Conservation (phyloP, 2,329 filamentous ascomycete genomes). For the Phoma sp. region DNA sequence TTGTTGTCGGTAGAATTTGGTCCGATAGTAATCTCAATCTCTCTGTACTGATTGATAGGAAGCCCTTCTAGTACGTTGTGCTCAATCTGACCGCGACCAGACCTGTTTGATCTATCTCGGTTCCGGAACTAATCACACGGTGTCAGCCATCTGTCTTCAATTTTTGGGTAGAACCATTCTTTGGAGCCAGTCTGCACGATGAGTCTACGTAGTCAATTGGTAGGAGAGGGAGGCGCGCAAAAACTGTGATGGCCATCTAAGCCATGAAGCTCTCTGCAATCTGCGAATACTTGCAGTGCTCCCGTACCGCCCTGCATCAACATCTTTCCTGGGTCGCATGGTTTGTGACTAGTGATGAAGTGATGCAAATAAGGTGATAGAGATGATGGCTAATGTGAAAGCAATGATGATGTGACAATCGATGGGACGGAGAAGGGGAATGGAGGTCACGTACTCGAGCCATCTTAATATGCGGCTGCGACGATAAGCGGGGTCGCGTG, state of each 20-base stretch:
- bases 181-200: neutral
- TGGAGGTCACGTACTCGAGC: constrained; percentile 42
- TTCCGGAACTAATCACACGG: constrained; percentile 58
- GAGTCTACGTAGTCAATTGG: neutral
- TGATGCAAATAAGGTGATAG: neutral
- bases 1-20: constrained; percentile 70
- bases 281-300: neutral
- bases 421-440: neutral
- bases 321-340: neutral
- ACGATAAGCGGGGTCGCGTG: constrained; percentile 24
- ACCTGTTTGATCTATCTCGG: constrained; percentile 64
- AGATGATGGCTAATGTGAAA: neutral
- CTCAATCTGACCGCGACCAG: constrained; percentile 64
- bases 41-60: constrained; percentile 89
- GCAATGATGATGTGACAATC: neutral
- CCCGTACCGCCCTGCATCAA: neutral
- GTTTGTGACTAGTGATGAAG: neutral
- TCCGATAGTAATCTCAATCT: constrained; percentile 69
- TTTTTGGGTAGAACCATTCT: neutral
- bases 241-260: neutral
- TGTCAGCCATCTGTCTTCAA: constrained; percentile 24
- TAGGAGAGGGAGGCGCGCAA: neutral
- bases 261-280: neutral
- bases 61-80: constrained; percentile 75
- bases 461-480: constrained; percentile 31